These are phyloP conservation scores for Yarrowia sp. DNA, from an alignment of 805 yeast genomes.

Conservation along the genomic window DNA sequence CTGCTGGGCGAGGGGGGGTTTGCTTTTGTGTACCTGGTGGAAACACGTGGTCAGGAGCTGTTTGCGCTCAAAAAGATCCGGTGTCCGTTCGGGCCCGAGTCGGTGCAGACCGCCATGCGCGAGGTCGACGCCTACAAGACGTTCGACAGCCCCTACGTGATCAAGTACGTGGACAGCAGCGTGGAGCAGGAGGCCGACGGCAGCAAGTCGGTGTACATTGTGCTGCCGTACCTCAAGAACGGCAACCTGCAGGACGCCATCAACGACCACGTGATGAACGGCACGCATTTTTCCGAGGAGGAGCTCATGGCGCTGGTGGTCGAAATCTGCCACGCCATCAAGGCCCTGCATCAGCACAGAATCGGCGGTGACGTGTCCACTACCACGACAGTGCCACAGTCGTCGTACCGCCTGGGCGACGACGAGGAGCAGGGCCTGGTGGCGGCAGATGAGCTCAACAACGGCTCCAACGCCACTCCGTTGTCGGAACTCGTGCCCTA, in stretches of 20 bases:
- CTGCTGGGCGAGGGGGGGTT: slow-evolving; percentile 92
- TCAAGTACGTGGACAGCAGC: slow-evolving; percentile 72
- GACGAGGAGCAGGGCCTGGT: slow-evolving; percentile 46
- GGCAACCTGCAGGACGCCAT: slow-evolving; percentile 86
- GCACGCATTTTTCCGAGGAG: slow-evolving; percentile 60
- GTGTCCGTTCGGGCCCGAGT: slow-evolving; percentile 85
- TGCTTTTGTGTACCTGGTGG: slow-evolving; percentile 83
- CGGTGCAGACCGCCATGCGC: slow-evolving; percentile 72
- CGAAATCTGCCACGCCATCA: slow-evolving; percentile 77
- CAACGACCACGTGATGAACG: slow-evolving; percentile 65
- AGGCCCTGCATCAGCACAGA: slow-evolving; percentile 68
- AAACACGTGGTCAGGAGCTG: slow-evolving; percentile 52
- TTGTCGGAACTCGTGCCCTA: slow-evolving; percentile 66
- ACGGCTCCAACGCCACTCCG: slow-evolving; percentile 57
- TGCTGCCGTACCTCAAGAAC: slow-evolving; percentile 76
- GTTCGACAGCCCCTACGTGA: slow-evolving; percentile 67
- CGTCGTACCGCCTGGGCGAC: slow-evolving; percentile 17
- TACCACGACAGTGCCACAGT: slow-evolving; percentile 3
- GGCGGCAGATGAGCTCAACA: slow-evolving; percentile 46
- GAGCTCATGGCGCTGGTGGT: slow-evolving; percentile 68
- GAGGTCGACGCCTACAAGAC: slow-evolving; percentile 79
- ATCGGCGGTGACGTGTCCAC: slow-evolving; percentile 34
- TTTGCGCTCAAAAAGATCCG: slow-evolving; percentile 86
- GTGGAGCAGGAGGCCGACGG: slow-evolving; percentile 79
- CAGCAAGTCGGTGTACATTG: slow-evolving; percentile 74